A percentile compares a stretch with the other conserved stretches of the same genome.
phyloP scores from a whole-genome alignment of 1,284 basidiomycete species.

The Sanguinoderma infundibulare region DNA sequence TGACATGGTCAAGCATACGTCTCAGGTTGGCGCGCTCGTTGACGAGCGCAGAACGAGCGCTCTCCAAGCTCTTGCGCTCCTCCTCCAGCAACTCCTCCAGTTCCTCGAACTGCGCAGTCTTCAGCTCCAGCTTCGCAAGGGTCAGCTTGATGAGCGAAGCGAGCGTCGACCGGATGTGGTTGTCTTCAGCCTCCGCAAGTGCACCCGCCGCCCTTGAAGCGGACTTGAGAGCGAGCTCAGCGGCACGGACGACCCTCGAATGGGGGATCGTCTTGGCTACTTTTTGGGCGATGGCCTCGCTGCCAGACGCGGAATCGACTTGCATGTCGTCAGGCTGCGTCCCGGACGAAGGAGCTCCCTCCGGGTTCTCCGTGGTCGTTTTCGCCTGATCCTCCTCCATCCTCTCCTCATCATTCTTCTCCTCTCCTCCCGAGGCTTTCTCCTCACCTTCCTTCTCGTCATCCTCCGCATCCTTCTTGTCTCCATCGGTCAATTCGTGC shows the following conservation, averaged over 20 bases:
- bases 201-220: constrained; percentile 87
- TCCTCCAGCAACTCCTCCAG: constrained; percentile 89
- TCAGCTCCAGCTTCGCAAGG: constrained; percentile 91
- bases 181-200: constrained; percentile 87
- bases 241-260: constrained; percentile 80
- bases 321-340: constrained; percentile 43
- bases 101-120: constrained; percentile 91
- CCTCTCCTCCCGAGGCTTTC: constrained; percentile 32
- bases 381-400: constrained; percentile 43
- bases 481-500: constrained; percentile 73
- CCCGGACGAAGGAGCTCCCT: constrained; percentile 21
- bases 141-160: constrained; percentile 90
- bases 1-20: constrained; percentile 67
- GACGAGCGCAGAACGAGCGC: constrained; percentile 67
- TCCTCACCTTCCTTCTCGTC: constrained; percentile 34
- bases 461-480: constrained; percentile 45
- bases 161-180: constrained; percentile 81
- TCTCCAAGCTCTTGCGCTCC: constrained; percentile 78
- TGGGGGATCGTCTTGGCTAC: constrained; percentile 57
- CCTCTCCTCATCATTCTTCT: constrained; percentile 32
- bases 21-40: constrained; percentile 68
- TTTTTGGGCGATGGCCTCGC: constrained; percentile 37
- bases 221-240: constrained; percentile 84
- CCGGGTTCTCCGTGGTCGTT: constrained; percentile 13
- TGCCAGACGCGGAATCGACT: constrained; percentile 37